These are phyloP conservation scores for Barnettozyma sucrosica DNA, from an alignment of 805 yeast species.

Conservation along the genomic window DNA sequence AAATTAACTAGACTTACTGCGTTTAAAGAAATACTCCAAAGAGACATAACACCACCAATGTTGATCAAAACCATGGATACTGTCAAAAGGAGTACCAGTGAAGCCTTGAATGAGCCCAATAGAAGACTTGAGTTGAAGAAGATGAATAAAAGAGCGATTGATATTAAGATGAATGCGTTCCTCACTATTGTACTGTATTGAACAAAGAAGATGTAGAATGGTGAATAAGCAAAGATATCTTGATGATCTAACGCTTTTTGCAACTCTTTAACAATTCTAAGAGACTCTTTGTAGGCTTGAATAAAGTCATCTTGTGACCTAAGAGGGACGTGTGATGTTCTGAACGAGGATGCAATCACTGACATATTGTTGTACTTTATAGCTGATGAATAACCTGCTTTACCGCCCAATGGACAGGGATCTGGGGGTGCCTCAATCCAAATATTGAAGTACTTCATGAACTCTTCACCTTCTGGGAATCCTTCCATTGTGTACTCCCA, in stretches of 20 bases:
- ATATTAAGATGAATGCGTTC: slow-evolving; percentile 51
- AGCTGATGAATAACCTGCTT: slow-evolving; percentile 77
- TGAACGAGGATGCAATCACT: slow-evolving; percentile 59
- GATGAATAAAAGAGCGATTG: slow-evolving; percentile 46
- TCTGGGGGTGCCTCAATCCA: slow-evolving; percentile 87
- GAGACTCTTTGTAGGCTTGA: slow-evolving; percentile 65
- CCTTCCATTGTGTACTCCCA: slow-evolving; percentile 78
- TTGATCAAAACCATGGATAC: slow-evolving; percentile 61
- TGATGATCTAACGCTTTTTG: slow-evolving; percentile 39
- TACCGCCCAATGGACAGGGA: slow-evolving; percentile 93
- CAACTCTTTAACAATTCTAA: slow-evolving; percentile 57
- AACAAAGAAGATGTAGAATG: slow-evolving; percentile 87
- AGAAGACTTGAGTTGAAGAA: slow-evolving; percentile 48
- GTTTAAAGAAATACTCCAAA: slow-evolving; percentile 72
- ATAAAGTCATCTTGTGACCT: slow-evolving; percentile 83
- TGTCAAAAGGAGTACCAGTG: slow-evolving; percentile 49
- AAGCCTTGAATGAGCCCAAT: slow-evolving; percentile 61
- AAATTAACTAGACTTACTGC: slow-evolving; percentile 88
- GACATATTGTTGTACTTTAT: slow-evolving; percentile 39
- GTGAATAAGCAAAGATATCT: slow-evolving; percentile 78
- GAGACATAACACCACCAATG: slow-evolving; percentile 75
- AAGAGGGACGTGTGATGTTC: slow-evolving; percentile 75
- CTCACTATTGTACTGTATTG: slow-evolving; percentile 67
- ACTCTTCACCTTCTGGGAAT: slow-evolving; percentile 69
- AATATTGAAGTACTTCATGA: slow-evolving; percentile 62